Evolutionary conservation across 2,329 filamentous ascomycete species (phyloP).

Genomic region (Calycina herbarum): DNA sequence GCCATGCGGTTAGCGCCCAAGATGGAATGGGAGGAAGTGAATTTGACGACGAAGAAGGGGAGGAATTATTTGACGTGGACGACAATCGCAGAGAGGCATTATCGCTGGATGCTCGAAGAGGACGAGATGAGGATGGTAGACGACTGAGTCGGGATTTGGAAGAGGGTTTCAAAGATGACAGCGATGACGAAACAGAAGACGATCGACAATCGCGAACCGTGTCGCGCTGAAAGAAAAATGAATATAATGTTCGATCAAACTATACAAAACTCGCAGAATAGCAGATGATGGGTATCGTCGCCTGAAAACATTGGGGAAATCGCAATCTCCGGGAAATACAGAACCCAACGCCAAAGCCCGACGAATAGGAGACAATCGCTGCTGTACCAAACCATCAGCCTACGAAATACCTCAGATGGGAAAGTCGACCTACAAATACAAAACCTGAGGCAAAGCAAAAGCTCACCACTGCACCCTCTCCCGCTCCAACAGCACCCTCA

Average conservation of each 20-base stretch:
- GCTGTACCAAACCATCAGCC: not conserved
- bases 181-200: constrained; percentile 54
- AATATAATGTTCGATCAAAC: not conserved
- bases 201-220: constrained; percentile 11
- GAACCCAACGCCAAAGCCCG: not conserved
- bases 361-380: not conserved
- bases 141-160: constrained; percentile 79
- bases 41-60: constrained; percentile 66
- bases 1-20: constrained; percentile 42
- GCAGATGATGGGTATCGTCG: not conserved
- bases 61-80: constrained; percentile 65
- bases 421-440: not conserved
- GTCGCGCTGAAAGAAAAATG: not conserved
- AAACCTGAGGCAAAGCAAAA: not conserved
- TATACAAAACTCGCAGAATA: not conserved
- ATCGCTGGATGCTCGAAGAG: constrained; percentile 38
- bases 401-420: not conserved
- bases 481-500: constrained; percentile 33
- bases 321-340: not conserved
- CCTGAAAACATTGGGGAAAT: not conserved
- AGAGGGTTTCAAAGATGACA: constrained; percentile 72
- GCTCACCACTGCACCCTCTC: constrained; percentile 32
- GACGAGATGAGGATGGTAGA: constrained; percentile 49
- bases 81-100: constrained; percentile 44
- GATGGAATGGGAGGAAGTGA: constrained; percentile 50